Evolutionary conservation across 1,284 basidiomycete species (phyloP).

Genomic region (Puccinia polysora): DNA sequence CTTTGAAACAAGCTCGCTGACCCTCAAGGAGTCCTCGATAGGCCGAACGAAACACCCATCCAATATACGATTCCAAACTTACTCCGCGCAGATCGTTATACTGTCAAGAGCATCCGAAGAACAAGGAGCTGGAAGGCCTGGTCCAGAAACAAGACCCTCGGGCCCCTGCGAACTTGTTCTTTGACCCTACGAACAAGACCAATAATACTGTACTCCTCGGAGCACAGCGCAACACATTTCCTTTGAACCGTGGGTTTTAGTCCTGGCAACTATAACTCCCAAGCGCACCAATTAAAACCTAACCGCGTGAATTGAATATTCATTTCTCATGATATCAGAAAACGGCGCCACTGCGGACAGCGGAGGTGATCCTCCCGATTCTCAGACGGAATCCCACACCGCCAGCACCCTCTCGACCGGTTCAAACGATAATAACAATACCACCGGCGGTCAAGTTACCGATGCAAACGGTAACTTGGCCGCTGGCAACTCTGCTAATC

Average conservation of each 20-base stretch:
- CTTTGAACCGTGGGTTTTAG: constrained; percentile 16
- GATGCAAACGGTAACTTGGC: too few relatives aligned
- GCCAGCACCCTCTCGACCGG: too few relatives aligned
- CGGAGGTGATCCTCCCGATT: too few relatives aligned
- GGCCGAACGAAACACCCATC: constrained; percentile 16
- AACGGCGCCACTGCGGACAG: too few relatives aligned
- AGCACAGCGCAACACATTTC: constrained; percentile 25
- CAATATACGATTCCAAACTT: neutral
- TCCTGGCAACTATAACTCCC: neutral
- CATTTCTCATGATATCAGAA: too few relatives aligned
- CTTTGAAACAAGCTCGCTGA: too few relatives aligned
- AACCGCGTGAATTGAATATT: too few relatives aligned
- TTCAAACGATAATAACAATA: too few relatives aligned
- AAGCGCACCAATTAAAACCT: too few relatives aligned
- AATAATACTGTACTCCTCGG: constrained; percentile 27
- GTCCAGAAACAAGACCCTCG: constrained; percentile 30
- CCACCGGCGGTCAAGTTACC: too few relatives aligned
- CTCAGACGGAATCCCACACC: too few relatives aligned
- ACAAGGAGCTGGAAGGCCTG: constrained; percentile 14
- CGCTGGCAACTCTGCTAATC: too few relatives aligned
- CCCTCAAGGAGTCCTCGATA: neutral
- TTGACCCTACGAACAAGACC: constrained; percentile 14
- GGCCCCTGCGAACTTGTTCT: constrained; percentile 18
- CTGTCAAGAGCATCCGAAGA: constrained; percentile 18
- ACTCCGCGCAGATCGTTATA: constrained; percentile 29